A percentile compares a stretch with the other conserved stretches of the same genome.
These are phyloP conservation scores for Syncephalis plumigaleata DNA, from an alignment of 371 early-diverging fungal species.

Conservation along the genomic window DNA sequence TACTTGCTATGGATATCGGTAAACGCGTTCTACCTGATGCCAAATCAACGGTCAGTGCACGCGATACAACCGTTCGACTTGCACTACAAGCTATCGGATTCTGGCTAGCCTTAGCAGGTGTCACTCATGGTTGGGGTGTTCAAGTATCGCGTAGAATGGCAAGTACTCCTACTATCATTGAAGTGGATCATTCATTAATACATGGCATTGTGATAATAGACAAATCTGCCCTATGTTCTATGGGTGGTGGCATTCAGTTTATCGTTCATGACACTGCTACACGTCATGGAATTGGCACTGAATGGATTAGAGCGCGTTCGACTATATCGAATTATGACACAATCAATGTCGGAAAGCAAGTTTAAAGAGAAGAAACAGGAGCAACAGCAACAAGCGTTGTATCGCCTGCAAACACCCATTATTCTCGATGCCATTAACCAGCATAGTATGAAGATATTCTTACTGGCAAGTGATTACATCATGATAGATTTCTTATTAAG, in stretches of 20 bases:
- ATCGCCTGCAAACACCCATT: conserved; percentile 18
- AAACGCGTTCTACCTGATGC: conserved; percentile 26
- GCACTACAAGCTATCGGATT: conserved; percentile 12
- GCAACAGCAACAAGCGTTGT: too few relatives aligned
- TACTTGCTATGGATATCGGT: conserved; percentile 50
- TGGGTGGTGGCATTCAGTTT: conserved; percentile 56
- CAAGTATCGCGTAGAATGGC: conserved; percentile 54
- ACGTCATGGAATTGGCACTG: conserved; percentile 25
- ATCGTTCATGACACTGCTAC: conserved; percentile 25
- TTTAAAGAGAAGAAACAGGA: too few relatives aligned
- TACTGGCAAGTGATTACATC: conserved; percentile 43
- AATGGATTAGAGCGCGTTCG: conserved; percentile 6
- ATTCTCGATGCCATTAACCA: conserved; percentile 52
- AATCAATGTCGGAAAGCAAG: too few relatives aligned
- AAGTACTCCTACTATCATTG: conserved; percentile 5
- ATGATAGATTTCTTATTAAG: too few relatives aligned
- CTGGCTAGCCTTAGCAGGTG: conserved; percentile 19
- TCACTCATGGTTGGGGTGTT: conserved; percentile 14
- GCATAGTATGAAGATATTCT: conserved; percentile 66
- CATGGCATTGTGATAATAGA: conserved; percentile 17
- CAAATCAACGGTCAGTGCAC: conserved; percentile 16
- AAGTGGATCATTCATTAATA: neutral
- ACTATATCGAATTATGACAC: too few relatives aligned
- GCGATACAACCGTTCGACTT: conserved; percentile 21
- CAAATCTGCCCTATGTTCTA: conserved; percentile 56